Percentiles rank a stretch among this genome's conserved stretches.
Conservation (phyloP, 169 alveolate genomes). For the Eimeria brunetti region DNA sequence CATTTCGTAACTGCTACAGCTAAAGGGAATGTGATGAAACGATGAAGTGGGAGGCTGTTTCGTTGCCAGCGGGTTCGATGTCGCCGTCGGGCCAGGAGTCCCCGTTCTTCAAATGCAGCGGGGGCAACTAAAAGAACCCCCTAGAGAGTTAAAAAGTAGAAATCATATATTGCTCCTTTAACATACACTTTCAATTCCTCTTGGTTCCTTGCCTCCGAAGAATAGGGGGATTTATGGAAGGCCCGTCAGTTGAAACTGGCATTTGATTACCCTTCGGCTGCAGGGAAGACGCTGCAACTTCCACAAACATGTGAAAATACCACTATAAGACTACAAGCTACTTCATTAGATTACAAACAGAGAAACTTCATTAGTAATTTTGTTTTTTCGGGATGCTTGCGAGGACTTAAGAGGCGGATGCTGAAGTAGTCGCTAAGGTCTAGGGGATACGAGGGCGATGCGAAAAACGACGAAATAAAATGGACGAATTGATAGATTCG, state of each 20-base stretch:
- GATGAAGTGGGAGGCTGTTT: background rate
- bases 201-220: background rate
- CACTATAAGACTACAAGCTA: background rate
- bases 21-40: background rate
- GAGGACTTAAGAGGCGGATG: too few relatives aligned
- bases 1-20: background rate
- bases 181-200: background rate
- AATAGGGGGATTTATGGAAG: background rate
- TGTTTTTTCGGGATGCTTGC: too few relatives aligned
- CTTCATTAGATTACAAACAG: background rate
- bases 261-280: background rate
- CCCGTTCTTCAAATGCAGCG: background rate
- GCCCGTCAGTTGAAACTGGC: background rate
- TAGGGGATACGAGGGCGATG: background rate
- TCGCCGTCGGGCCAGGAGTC: too few relatives aligned
- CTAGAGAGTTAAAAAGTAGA: background rate
- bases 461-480: background rate
- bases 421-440: too few relatives aligned
- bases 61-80: too few relatives aligned
- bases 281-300: background rate
- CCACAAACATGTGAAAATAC: background rate
- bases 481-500: background rate
- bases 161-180: background rate
- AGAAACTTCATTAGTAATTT: background rate
- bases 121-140: background rate